These are phyloP conservation scores for Passiflora organensis DNA, from an alignment of 345 rosid species.

Conservation along the genomic window DNA sequence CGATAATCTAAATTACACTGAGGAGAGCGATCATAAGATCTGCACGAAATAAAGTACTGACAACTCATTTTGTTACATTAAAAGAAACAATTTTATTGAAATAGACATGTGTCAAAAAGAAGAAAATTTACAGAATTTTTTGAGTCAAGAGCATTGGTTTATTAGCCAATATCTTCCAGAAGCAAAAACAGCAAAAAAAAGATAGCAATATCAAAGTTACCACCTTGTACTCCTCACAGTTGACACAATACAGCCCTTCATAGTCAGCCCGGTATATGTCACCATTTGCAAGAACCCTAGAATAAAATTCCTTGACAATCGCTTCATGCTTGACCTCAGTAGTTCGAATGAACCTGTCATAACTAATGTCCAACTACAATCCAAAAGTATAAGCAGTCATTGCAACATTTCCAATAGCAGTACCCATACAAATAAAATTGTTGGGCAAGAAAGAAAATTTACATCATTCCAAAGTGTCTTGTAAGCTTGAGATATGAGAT, in stretches of 20 bases:
- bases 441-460: constrained; percentile 1
- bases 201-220: constrained; percentile 2
- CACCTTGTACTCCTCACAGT: constrained; percentile 97
- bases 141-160: too few relatives aligned
- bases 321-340: constrained; percentile 86
- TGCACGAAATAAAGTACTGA: too few relatives aligned
- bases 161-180: too few relatives aligned
- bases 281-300: constrained; percentile 71
- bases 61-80: too few relatives aligned
- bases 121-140: neutral
- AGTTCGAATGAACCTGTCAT: constrained; percentile 88
- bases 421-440: too few relatives aligned
- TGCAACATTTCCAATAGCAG: too few relatives aligned
- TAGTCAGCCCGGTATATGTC: constrained; percentile 90
- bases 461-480: constrained; percentile 76
- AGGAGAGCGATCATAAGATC: too few relatives aligned
- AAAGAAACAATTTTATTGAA: neutral
- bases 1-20: neutral
- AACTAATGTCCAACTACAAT: constrained; percentile 64
- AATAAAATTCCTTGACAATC: constrained; percentile 76
- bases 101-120: neutral
- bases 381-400: neutral
- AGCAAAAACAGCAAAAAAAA: constrained; percentile 3
- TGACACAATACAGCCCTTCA: constrained; percentile 88
- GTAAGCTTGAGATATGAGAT: constrained; percentile 71